These are phyloP conservation scores for Amanita thiersii DNA, from an alignment of 768 basidiomycete species.

Conservation along the genomic window DNA sequence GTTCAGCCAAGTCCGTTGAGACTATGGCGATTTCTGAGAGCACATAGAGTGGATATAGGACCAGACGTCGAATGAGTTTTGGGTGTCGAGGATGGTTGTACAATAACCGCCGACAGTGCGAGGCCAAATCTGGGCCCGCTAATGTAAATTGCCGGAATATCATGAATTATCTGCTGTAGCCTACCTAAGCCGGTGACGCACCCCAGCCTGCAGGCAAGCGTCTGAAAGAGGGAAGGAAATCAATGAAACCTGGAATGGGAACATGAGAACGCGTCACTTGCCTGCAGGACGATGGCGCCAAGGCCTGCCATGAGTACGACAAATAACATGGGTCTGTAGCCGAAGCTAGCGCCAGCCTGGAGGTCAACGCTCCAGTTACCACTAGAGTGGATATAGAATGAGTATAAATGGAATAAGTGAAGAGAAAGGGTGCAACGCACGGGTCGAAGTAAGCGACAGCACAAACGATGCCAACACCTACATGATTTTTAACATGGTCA, in stretches of 20 bases:
- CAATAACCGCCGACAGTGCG: constrained; percentile 48
- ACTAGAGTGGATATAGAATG: constrained; percentile 19
- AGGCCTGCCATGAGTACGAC: constrained; percentile 57
- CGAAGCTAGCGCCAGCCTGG: constrained; percentile 67
- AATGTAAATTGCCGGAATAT: no score
- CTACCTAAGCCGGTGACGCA: constrained; percentile 58
- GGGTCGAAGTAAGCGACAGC: constrained; percentile 72
- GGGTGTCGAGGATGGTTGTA: constrained; percentile 44
- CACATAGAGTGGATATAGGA: constrained; percentile 49
- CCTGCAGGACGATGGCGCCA: constrained; percentile 64
- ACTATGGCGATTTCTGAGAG: constrained; percentile 54
- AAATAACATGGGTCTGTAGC: constrained; percentile 65
- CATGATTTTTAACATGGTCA: constrained; percentile 31
- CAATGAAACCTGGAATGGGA: constrained; percentile 12
- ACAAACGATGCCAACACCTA: constrained; percentile 63
- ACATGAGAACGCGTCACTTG: constrained; percentile 10
- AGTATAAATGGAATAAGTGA: neutral
- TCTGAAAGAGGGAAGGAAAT: constrained; percentile 27
- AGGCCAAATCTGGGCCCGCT: constrained; percentile 39
- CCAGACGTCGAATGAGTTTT: constrained; percentile 33
- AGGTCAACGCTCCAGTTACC: constrained; percentile 81
- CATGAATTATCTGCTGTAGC: no score
- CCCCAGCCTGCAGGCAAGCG: constrained; percentile 62
- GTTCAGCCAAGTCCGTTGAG: constrained; percentile 64
- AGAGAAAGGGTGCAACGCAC: constrained; percentile 26